Evolutionary conservation across 345 rosid species (phyloP).

Genomic region (Atalantia buxifolia): DNA sequence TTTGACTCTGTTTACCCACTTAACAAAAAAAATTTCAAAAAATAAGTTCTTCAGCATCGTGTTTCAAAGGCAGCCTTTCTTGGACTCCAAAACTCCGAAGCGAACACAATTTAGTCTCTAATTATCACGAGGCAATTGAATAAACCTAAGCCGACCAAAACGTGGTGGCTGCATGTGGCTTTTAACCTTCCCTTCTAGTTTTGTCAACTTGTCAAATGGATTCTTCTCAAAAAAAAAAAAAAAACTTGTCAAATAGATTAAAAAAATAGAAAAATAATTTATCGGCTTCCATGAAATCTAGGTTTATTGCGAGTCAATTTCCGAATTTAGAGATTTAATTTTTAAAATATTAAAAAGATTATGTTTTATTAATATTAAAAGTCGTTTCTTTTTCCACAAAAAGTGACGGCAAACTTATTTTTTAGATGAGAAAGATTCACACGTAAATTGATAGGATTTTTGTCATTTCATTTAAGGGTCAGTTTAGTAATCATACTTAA

Average conservation of each 20-base stretch:
- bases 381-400: no score
- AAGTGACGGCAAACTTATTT: no score
- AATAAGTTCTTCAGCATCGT: neutral
- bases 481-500: no score
- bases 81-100: neutral
- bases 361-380: no score
- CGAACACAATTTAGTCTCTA: neutral
- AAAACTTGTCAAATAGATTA: neutral
- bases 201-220: neutral
- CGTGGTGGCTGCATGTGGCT: neutral
- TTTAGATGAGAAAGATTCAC: no score
- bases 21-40: neutral
- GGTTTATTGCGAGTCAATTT: neutral
- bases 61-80: neutral
- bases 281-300: neutral
- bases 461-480: no score
- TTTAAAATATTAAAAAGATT: no score
- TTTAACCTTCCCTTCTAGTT: neutral
- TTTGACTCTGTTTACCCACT: no score
- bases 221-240: neutral
- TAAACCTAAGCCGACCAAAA: neutral
- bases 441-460: no score
- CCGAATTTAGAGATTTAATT: neutral
- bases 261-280: neutral
- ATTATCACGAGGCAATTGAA: neutral